Base-by-base conservation (phyloP, 2,329 filamentous ascomycete species). In the Tolypocladium pustulatum region DNA sequence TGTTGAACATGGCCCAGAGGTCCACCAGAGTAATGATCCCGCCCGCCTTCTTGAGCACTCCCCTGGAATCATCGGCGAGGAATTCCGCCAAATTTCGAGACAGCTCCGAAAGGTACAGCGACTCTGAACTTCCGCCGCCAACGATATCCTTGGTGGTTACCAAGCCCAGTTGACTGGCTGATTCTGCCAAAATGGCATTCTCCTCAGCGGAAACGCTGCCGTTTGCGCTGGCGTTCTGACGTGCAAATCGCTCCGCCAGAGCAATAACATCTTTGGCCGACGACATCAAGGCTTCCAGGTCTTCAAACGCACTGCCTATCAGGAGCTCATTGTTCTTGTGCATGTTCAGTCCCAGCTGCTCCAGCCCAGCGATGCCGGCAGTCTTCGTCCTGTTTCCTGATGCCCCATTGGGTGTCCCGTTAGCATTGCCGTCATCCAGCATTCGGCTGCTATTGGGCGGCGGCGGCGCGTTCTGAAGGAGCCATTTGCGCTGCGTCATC, bases 121-220 rank as follows among this genome's bases (percentile, higher is more conserved):
- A 90, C 69, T 95, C 90, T 0, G 89, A 81, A 57, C 86, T 80
- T 43, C 82, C 82, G 46, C 87, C 84, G n/a, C 88, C 85, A 1
- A 96, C 87, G 77, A 96, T 96, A 65, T 97, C 93, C 73, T 92
- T 96, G 1, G 93, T 97, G 0, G 93, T 95, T n/a, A 94, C 82
- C 57, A 97, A 82, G 0, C 92, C 91, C 0, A 97, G 80, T 56
- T 93, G 90, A 59, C 85, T 90, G 3, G 73, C 74, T 1, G 90
- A 95, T 68, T 95, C 88, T 1, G 88, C 90, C 10, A 95, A 79
- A 2, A 96, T 77, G 10, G 84, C 85, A 64, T 82, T 89, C 13
- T 90, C 85, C 70, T 94, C 90, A 0, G 83, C 80, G 7, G 80
- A 84, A 17, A 77, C 81, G n/a, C 79, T 81, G 27, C 81, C 83